A percentile compares a stretch with the other conserved stretches of the same genome.
These are phyloP conservation scores for Phlebiopsis gigantea DNA, from an alignment of 768 basidiomycete genomes.

Conservation along the genomic window DNA sequence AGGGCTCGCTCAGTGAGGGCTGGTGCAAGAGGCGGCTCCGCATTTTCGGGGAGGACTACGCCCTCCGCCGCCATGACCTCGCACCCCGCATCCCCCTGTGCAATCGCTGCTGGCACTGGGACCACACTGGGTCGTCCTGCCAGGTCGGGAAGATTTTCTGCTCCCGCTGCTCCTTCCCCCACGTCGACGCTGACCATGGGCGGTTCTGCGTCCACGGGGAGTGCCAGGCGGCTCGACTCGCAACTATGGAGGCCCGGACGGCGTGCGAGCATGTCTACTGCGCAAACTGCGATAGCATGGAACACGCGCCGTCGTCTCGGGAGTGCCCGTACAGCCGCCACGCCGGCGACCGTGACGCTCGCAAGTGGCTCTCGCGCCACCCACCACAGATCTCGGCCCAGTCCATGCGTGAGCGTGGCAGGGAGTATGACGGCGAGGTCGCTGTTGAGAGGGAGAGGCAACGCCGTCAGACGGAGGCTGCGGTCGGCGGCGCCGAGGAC, in stretches of 20 bases:
- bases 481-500: too few species aligned
- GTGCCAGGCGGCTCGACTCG: neutral
- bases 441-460: neutral
- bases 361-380: neutral
- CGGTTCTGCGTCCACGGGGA: neutral
- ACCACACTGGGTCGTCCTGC: neutral
- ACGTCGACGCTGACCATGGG: neutral
- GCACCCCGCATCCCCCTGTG: constrained; percentile 3
- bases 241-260: neutral
- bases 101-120: constrained; percentile 3
- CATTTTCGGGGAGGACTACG: neutral
- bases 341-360: neutral
- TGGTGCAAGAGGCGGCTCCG: constrained; percentile 5
- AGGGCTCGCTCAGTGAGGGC: neutral
- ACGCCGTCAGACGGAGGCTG: neutral
- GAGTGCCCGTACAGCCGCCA: constrained; percentile 4
- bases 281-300: constrained; percentile 2
- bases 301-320: constrained; percentile 2
- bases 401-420: neutral
- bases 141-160: neutral
- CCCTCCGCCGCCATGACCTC: neutral
- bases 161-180: neutral
- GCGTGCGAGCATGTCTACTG: constrained; percentile 1
- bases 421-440: neutral
- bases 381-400: neutral